These are phyloP conservation scores for Hibiscus syriacus DNA, from an alignment of 345 rosid species.

Conservation along the genomic window DNA sequence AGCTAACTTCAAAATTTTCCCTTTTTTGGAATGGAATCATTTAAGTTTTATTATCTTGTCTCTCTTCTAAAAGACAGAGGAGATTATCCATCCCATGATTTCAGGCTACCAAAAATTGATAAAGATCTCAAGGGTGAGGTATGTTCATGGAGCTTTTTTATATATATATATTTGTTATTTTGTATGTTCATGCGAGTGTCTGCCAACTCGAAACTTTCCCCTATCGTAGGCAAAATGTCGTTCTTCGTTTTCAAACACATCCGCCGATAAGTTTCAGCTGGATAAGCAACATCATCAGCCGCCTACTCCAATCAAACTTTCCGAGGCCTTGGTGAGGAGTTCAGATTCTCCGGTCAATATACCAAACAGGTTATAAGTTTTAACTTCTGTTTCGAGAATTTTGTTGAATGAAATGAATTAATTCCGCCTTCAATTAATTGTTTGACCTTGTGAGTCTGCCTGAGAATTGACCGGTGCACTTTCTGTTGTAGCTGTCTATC, in stretches of 20 bases:
- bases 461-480: neutral
- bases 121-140: constrained; percentile 65
- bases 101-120: constrained; percentile 33
- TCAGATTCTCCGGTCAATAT: constrained; percentile 44
- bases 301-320: constrained; percentile 32
- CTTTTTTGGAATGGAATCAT: neutral
- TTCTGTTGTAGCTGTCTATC: constrained; percentile 45
- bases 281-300: constrained; percentile 28
- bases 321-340: constrained; percentile 31
- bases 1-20: neutral
- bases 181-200: neutral
- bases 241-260: constrained; percentile 58
- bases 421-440: neutral
- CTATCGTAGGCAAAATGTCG: constrained; percentile 46
- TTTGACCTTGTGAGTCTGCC: neutral
- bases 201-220: neutral
- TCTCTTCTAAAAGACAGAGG: neutral
- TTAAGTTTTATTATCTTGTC: neutral
- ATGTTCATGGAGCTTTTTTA: neutral
- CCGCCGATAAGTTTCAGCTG: constrained; percentile 32
- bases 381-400: neutral
- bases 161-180: neutral
- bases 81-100: constrained; percentile 8
- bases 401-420: neutral
- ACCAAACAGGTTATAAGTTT: constrained; percentile 48